These are phyloP conservation scores for Blastocrithidia nonstop DNA, from an alignment of 208 protist species.

Conservation along the genomic window DNA sequence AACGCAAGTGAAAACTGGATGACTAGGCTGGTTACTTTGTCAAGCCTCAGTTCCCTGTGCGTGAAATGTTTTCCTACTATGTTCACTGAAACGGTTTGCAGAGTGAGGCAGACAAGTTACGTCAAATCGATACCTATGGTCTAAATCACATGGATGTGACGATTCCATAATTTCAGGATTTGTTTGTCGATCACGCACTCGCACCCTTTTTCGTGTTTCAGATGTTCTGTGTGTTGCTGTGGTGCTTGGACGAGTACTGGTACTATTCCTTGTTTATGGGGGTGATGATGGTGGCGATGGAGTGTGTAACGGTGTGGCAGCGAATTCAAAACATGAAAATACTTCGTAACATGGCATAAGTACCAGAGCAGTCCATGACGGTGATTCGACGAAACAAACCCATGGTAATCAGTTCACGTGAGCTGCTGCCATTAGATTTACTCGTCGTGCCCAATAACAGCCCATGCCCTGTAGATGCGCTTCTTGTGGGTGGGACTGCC, in stretches of 20 bases:
- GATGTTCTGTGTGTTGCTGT: constrained; percentile 93
- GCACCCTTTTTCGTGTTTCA: constrained; percentile 99
- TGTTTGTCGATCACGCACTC: constrained; percentile 93
- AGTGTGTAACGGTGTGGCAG: constrained; percentile 90
- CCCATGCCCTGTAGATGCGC: constrained; percentile 87
- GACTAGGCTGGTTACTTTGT: constrained; percentile 34
- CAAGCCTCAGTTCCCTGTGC: constrained; percentile 74
- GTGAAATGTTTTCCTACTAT: constrained; percentile 69
- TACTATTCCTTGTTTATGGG: constrained; percentile 97
- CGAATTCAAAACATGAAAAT: constrained; percentile 88
- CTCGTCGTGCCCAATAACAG: constrained; percentile 71
- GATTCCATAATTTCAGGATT: constrained; percentile 89
- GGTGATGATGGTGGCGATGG: constrained; percentile 95
- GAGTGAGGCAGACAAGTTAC: constrained; percentile 18
- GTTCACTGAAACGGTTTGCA: constrained; percentile 44
- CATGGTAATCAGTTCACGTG: constrained; percentile 31
- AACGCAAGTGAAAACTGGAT: constrained; percentile 84
- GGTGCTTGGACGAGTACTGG: constrained; percentile 95
- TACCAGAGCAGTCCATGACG: constrained; percentile 60
- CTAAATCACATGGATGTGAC: constrained; percentile 87
- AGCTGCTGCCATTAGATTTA: constrained; percentile 92
- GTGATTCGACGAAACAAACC: constrained; percentile 45
- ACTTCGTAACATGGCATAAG: constrained; percentile 86
- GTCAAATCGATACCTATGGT: constrained; percentile 64
- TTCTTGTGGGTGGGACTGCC: constrained; percentile 90